Evolutionary conservation across 139 green algal genomes (phyloP), one percentile per base, ranked within the genome.

Genomic region (Coccomyxa sp.): DNA sequence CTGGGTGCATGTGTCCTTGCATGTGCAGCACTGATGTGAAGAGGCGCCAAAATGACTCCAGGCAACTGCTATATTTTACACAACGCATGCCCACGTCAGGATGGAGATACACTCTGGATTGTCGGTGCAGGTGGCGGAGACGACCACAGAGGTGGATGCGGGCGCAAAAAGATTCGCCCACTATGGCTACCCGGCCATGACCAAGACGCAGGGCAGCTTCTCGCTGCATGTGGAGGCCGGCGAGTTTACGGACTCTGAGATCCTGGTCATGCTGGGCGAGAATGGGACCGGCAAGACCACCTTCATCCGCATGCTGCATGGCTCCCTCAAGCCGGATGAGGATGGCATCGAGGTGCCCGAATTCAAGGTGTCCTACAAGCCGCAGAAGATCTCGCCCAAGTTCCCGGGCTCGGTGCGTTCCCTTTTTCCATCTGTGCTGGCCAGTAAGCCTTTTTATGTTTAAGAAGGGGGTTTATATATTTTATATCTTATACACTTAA

Each of bases 281-380:
- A 99, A 99, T 88, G 97, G 97, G 32, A 99, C 95, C 0, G 63
- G 96, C 76, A 99, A 99, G 90, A 99, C 97, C 67, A 99, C 97
- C 57, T 98, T 99, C 92, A 99, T 99, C 87, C 94, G 96, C 76
- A 98, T 99, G 95, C 92, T 99, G 80, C 95, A 96, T 12, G 95
- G 95, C 79, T 92, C 95, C 83, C 82, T 95, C 28, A 83, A 92
- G 78, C 91, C 94, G 1, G 93, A 85, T 18, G 81, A 87, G 38
- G 82, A 91, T 14, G 85, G 86, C 7, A 88, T 89, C 14, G 91
- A 98, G 78, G 59, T 98, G 38, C 91, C 94, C 17, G 90, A 96
- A 85, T 98, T 95, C 88, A 94, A 95, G 63, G 94, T 99, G 27
- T 95, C 88, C 77, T 98, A 99, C 93, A 99, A 99, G 92, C 97